Evolutionary conservation across 73 alveolate genomes (phyloP), one percentile per base, ranked within the genome.

Genomic region (Uronychia setigera): DNA sequence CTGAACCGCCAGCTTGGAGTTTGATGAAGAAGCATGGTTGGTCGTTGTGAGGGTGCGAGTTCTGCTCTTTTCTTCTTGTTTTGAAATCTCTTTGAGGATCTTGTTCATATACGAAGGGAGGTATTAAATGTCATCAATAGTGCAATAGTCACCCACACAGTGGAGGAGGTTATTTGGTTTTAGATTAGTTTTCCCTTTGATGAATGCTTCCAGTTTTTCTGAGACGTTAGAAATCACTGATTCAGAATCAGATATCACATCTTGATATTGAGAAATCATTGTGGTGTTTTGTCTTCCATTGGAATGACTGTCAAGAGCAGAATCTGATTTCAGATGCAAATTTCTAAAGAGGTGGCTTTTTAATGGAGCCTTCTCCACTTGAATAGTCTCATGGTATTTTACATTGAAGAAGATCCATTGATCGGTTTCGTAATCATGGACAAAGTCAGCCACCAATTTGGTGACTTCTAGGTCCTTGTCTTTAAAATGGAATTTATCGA

Each of bases 131-230:
- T 46, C 67, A 46, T 46, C 67, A 46, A 46, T 46, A 19, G 5
- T 46, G 67, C 67, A 46, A 46, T 46, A 46, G 67, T 46, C 67
- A 5, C 67, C 67, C 67, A 46, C 67, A 46, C 67, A 46, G n/a
- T n/a, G n/a, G n/a, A 5, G 5, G n/a, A 5, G n/a, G n/a, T 46
- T 46, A 5, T 19, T 5, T 46, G n/a, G n/a, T 11, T 46, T 5
- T 5, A 19, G n/a, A 46, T 46, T 46, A 46, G 67, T 5, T 46
- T 46, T 46, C 67, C 67, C 67, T 46, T 46, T 46, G 67, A 46
- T 46, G 19, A 46, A 46, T 5, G 5, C 19, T 19, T 46, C 67
- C 5, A 46, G 67, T 19, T 46, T 46, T 19, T 46, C n/a, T 5
- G 67, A 11, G 19, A 19, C 67, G 19, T 46, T 46, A 11, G 67